A percentile compares a stretch with the other conserved stretches of the same genome.
Evolutionary conservation across 441 rosid genomes (phyloP).

Genomic region (Euphorbia schlechtendalii): DNA sequence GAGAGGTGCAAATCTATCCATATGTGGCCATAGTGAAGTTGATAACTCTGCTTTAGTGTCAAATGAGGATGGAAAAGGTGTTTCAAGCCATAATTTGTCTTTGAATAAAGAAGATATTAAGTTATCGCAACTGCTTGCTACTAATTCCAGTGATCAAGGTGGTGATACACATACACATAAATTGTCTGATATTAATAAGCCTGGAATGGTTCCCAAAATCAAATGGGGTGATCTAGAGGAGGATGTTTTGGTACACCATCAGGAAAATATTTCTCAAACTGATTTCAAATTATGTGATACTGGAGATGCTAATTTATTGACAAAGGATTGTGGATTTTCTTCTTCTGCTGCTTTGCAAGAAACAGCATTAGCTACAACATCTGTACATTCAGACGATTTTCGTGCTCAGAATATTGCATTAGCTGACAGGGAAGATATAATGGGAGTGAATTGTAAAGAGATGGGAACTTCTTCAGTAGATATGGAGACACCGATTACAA

Average conservation of each 20-base stretch:
- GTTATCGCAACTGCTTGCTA: conserved; percentile 14
- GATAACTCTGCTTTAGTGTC: conserved; percentile 22
- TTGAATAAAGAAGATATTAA: conserved; percentile 23
- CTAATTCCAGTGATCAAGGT: conserved; percentile 21
- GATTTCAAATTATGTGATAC: conserved; percentile 34
- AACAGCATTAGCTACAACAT: conserved; percentile 17
- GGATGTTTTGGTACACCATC: conserved; percentile 30
- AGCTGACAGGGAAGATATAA: conserved; percentile 23
- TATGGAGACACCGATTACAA: conserved; percentile 18
- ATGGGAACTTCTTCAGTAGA: conserved; percentile 22
- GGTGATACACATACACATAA: conserved; percentile 21
- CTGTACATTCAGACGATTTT: conserved; percentile 17
- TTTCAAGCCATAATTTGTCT: conserved; percentile 18
- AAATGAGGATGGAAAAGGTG: conserved; percentile 22
- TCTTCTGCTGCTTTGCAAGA: conserved; percentile 25
- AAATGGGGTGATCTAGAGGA: conserved; percentile 64
- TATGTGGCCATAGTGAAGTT: conserved; percentile 16
- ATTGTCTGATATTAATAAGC: conserved; percentile 21
- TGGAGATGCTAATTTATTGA: conserved; percentile 23
- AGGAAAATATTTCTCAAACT: conserved; percentile 26
- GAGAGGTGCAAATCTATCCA: conserved; percentile 18
- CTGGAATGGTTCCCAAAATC: conserved; percentile 35
- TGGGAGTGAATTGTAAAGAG: conserved; percentile 24
- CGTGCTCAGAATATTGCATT: conserved; percentile 16
- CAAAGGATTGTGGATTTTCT: conserved; percentile 24